Evolutionary conservation across 192 early-diverging fungal genomes (phyloP).

Genomic region (Podochytrium sp.): DNA sequence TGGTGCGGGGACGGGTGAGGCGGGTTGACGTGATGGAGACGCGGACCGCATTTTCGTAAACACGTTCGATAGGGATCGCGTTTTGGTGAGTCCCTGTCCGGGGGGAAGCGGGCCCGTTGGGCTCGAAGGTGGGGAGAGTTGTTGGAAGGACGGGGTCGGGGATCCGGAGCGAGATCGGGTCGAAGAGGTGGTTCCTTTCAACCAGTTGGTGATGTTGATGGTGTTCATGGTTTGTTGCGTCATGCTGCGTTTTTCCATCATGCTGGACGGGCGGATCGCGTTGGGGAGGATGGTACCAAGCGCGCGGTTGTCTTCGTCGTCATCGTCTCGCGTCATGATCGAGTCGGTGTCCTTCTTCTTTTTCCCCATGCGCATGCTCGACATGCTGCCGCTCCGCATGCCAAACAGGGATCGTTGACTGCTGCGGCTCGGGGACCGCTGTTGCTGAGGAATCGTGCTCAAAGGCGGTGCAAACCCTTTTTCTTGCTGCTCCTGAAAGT

Average conservation of each 20-base stretch:
- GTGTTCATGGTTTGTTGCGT: neutral
- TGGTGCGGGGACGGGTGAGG: neutral
- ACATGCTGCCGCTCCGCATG: no score
- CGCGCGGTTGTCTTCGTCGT: neutral
- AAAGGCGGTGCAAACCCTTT: neutral
- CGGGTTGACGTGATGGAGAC: neutral
- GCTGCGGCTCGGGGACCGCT: neutral
- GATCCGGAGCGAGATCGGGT: neutral
- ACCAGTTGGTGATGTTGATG: neutral
- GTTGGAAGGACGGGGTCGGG: neutral
- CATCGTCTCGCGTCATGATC: neutral
- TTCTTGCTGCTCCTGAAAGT: constrained; percentile 11
- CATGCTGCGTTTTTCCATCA: neutral
- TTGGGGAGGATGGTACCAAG: neutral
- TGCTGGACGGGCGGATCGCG: neutral
- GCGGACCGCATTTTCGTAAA: no score
- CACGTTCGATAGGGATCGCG: neutral
- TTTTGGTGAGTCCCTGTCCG: neutral
- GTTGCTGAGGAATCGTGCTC: neutral
- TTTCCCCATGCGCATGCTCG: neutral
- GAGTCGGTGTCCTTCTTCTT: neutral
- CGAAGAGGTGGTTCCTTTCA: neutral
- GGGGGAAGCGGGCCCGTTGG: neutral
- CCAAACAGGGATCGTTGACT: neutral
- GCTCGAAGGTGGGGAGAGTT: neutral